These are phyloP conservation scores for Asparagopsis taxiformis DNA, from an alignment of 31 red algal genomes.

Conservation along the genomic window DNA sequence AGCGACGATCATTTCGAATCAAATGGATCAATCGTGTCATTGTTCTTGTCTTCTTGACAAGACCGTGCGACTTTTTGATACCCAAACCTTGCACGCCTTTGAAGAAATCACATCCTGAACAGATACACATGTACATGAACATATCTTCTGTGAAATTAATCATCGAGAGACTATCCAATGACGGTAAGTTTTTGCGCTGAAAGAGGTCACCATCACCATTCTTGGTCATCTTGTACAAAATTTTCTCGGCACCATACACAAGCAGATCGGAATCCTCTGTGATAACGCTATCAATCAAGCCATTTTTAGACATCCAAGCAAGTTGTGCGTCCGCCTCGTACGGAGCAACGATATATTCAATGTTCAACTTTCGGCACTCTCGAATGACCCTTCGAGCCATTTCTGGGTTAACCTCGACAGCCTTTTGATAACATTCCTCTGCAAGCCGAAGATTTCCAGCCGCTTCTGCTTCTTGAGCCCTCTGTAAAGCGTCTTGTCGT, in stretches of 20 bases:
- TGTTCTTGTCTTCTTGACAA: slow-evolving; percentile 60
- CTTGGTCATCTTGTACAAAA: slow-evolving; percentile 92
- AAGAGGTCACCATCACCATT: slow-evolving; percentile 83
- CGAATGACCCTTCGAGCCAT: slow-evolving; percentile 86
- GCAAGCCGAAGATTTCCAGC: slow-evolving; percentile 54
- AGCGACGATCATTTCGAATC: slow-evolving; percentile 36
- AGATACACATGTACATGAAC: slow-evolving; percentile 90
- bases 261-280: slow-evolving; percentile 98
- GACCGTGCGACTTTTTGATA: slow-evolving; percentile 71
- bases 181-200: slow-evolving; percentile 69
- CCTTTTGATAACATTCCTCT: slow-evolving; percentile 78
- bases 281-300: slow-evolving; percentile 78
- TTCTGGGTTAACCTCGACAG: slow-evolving; percentile 82
- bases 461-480: slow-evolving; percentile 47
- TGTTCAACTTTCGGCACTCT: slow-evolving; percentile 61
- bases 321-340: slow-evolving; percentile 99
- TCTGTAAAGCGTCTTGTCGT: slow-evolving; percentile 54
- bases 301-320: slow-evolving; percentile 74
- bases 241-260: slow-evolving; percentile 79
- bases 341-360: slow-evolving; percentile 89
- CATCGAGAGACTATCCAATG: slow-evolving; percentile 51
- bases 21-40: slow-evolving; percentile 54
- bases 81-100: slow-evolving; percentile 85
- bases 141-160: slow-evolving; percentile 83
- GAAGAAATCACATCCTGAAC: slow-evolving; percentile 99